Percentiles rank a stretch among this genome's conserved stretches.
These are phyloP conservation scores for Protomyces arabidopsidicola DNA, from an alignment of 1,139 yeast genomes.

Conservation along the genomic window DNA sequence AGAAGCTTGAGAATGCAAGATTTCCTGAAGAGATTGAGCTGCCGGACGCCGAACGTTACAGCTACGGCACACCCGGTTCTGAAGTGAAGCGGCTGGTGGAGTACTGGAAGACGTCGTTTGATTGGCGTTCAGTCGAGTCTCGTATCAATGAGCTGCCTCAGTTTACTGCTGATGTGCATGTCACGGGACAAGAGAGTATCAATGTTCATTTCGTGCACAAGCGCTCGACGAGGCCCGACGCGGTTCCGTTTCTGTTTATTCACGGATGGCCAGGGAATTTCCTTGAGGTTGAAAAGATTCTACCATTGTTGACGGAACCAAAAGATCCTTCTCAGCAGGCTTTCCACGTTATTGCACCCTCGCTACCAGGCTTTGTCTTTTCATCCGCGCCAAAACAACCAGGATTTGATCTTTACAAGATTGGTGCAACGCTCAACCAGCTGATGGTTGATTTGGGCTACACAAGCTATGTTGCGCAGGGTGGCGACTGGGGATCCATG, in stretches of 20 bases:
- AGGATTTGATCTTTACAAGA: constrained; percentile 20
- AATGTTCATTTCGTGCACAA: constrained; percentile 26
- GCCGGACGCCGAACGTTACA: constrained; percentile 14
- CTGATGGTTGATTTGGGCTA: constrained; percentile 26
- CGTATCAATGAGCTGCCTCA: constrained; percentile 24
- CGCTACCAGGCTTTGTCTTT: constrained; percentile 26
- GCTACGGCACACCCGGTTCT: constrained; percentile 18
- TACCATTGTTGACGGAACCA: constrained; percentile 24
- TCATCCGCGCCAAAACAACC: constrained; percentile 16
- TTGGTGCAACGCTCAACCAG: constrained; percentile 22
- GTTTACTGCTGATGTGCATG: constrained; percentile 15
- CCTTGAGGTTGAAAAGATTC: constrained; percentile 24
- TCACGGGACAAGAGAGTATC: constrained; percentile 10
- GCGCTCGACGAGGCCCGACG: constrained; percentile 15
- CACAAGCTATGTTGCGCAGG: constrained; percentile 18
- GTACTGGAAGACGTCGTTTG: constrained; percentile 20
- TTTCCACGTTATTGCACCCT: constrained; percentile 26
- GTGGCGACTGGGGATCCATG: constrained; percentile 26
- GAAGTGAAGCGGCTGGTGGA: constrained; percentile 10
- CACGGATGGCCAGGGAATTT: constrained; percentile 29
- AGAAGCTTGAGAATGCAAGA: constrained; percentile 16
- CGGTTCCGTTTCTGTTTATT: constrained; percentile 20
- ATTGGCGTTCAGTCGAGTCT: constrained; percentile 23
- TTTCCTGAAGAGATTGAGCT: constrained; percentile 15
- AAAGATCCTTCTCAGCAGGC: constrained; percentile 16